A percentile compares a stretch with the other conserved stretches of the same genome.
phyloP scores from a whole-genome alignment of 768 basidiomycete species.

The Naganishia kalamii region DNA sequence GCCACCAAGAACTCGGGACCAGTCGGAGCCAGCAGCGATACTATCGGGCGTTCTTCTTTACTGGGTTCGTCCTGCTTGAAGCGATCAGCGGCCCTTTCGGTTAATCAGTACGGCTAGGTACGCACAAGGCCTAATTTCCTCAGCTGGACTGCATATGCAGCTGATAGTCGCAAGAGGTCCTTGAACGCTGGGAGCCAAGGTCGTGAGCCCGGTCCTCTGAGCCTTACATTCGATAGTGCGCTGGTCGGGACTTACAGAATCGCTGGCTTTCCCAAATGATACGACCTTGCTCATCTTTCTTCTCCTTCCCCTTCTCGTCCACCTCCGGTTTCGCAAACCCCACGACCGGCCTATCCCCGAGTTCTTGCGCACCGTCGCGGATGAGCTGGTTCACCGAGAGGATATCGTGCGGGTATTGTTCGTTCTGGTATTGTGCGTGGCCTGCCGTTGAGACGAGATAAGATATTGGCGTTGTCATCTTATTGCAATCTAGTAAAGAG shows the following conservation, averaged over 20 bases:
- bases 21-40: slow-evolving; percentile 37
- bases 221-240: background rate
- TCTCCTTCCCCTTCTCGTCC: slow-evolving; percentile 7
- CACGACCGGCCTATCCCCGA: slow-evolving; percentile 34
- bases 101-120: background rate
- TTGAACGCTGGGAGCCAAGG: slow-evolving; percentile 23
- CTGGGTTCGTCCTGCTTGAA: background rate
- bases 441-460: slow-evolving; percentile 42
- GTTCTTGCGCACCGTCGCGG: slow-evolving; percentile 33
- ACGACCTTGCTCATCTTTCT: background rate
- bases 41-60: slow-evolving; percentile 11
- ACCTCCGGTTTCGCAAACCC: slow-evolving; percentile 29
- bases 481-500: background rate
- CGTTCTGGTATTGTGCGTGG: slow-evolving; percentile 39
- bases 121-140: slow-evolving; percentile 6
- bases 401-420: slow-evolving; percentile 33
- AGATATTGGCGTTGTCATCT: slow-evolving; percentile 26
- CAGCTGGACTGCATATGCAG: slow-evolving; percentile 7
- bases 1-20: slow-evolving; percentile 37
- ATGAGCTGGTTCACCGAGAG: slow-evolving; percentile 35
- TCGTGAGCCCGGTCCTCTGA: too few relatives aligned
- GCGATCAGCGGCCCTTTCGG: background rate
- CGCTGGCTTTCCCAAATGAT: slow-evolving; percentile 32
- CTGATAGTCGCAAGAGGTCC: slow-evolving; percentile 28
- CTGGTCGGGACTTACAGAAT: slow-evolving; percentile 30